Conservation (phyloP, 257 asterid species). For the Penstemon barbatus region DNA sequence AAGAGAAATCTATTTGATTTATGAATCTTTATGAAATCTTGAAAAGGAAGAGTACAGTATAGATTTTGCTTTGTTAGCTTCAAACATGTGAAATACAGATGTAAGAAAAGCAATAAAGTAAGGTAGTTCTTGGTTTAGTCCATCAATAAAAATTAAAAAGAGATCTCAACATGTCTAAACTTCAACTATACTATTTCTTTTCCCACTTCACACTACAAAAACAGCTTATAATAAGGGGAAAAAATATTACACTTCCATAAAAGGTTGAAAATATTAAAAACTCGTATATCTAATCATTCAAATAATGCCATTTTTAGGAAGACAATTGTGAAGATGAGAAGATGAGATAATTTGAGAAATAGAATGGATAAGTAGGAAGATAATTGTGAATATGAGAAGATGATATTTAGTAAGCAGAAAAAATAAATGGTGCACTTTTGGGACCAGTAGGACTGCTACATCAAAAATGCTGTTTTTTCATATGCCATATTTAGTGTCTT, state of each 20-base stretch:
- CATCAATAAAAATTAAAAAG: background rate
- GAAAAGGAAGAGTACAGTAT: conserved; percentile 26
- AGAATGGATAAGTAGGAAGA: conserved; percentile 24
- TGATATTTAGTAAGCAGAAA: conserved; percentile 48
- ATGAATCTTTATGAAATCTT: conserved; percentile 36
- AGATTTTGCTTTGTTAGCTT: conserved; percentile 35
- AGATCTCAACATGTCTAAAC: conserved; percentile 22
- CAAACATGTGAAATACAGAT: conserved; percentile 56
- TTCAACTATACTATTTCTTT: conserved; percentile 23
- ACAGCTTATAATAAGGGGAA: background rate
- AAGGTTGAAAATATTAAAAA: background rate
- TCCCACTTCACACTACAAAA: conserved; percentile 23
- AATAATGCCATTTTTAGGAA: background rate
- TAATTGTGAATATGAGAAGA: conserved; percentile 42
- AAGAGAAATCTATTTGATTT: conserved; percentile 13
- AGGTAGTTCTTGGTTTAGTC: background rate
- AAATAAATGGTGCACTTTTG: conserved; percentile 41
- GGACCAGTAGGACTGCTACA: conserved; percentile 25
- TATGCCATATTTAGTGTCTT: no score
- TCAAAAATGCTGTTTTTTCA: no score
- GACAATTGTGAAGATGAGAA: background rate
- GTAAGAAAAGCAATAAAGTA: conserved; percentile 17
- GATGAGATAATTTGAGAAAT: background rate
- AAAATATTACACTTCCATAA: no score
- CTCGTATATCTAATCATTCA: conserved; percentile 2